Evolutionary conservation across 148 eudicot genomes (phyloP).

Genomic region (Amaranthus palmeri): DNA sequence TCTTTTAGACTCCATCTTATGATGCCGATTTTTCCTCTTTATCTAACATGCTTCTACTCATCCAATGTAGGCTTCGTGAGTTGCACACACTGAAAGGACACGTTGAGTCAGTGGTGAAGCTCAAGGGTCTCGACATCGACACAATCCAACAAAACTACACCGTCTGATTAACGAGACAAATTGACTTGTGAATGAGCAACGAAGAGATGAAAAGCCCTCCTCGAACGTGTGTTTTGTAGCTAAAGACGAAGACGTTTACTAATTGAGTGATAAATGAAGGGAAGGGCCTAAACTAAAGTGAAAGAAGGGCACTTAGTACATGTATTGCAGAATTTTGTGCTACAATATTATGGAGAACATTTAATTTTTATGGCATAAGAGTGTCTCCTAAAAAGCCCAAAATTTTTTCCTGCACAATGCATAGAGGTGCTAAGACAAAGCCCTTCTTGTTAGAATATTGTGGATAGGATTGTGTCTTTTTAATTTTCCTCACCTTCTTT

Average conservation of each 20-base stretch:
- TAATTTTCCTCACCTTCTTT: not conserved
- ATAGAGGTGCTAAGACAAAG: slow-evolving; percentile 21
- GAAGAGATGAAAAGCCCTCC: slow-evolving; percentile 1
- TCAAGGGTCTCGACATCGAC: slow-evolving; percentile 80
- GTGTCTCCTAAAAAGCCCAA: slow-evolving; percentile 6
- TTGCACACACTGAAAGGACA: slow-evolving; percentile 87
- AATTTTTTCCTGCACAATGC: slow-evolving; percentile 6
- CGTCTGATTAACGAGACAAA: slow-evolving; percentile 32
- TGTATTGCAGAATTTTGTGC: not conserved
- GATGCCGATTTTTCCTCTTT: not conserved
- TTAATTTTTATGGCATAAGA: slow-evolving; percentile 13
- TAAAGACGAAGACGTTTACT: slow-evolving; percentile 28
- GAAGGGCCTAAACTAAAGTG: slow-evolving; percentile 1
- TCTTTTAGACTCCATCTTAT: not conserved
- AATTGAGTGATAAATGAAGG: slow-evolving; percentile 20
- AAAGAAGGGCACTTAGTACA: not conserved
- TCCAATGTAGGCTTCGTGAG: slow-evolving; percentile 67
- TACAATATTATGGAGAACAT: slow-evolving; percentile 9
- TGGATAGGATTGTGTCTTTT: not conserved
- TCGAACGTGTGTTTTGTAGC: slow-evolving; percentile 4
- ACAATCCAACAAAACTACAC: slow-evolving; percentile 84
- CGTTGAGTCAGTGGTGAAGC: slow-evolving; percentile 87
- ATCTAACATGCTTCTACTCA: not conserved
- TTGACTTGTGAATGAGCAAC: not conserved
- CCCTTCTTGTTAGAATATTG: slow-evolving; percentile 14